phyloP scores from a whole-genome alignment of 2,329 filamentous ascomycete species.

The Apiospora hydei region DNA sequence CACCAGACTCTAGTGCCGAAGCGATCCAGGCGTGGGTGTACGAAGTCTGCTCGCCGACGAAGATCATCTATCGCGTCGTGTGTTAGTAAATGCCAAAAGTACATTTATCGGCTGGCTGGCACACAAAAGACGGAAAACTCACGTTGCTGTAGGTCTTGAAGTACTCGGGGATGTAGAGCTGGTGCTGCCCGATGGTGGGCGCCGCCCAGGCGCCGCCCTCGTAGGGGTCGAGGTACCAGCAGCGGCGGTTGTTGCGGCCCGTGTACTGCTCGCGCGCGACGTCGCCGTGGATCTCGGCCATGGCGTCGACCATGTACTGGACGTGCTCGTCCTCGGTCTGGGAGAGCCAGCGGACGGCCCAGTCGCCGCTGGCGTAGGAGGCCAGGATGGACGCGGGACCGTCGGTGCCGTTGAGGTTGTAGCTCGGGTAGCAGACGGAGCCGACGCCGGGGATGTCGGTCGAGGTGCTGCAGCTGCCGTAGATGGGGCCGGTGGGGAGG shows the following conservation, averaged over 20 bases:
- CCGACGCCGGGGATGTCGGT: constrained; percentile 68
- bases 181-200: constrained; percentile 69
- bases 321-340: constrained; percentile 67
- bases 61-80: constrained; percentile 58
- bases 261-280: constrained; percentile 68
- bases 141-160: constrained; percentile 71
- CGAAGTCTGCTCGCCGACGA: constrained; percentile 73
- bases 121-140: constrained; percentile 29
- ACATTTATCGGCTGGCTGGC: too few species aligned
- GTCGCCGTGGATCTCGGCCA: constrained; percentile 71
- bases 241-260: constrained; percentile 68
- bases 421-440: constrained; percentile 71
- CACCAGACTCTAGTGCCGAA: constrained; percentile 71
- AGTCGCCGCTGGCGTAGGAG: constrained; percentile 60
- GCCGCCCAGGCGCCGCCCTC: constrained; percentile 68
- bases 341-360: constrained; percentile 49
- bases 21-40: constrained; percentile 78
- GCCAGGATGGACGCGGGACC: constrained; percentile 66
- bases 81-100: not conserved
- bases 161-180: constrained; percentile 75
- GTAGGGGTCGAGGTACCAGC: constrained; percentile 69
- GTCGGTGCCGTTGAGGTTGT: constrained; percentile 69
- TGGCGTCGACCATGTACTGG: constrained; percentile 67
- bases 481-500: constrained; percentile 57
- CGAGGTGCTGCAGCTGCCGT: constrained; percentile 65